These are phyloP conservation scores for Begonia fuchsioides DNA, from an alignment of 306 rosid genomes.

Conservation along the genomic window DNA sequence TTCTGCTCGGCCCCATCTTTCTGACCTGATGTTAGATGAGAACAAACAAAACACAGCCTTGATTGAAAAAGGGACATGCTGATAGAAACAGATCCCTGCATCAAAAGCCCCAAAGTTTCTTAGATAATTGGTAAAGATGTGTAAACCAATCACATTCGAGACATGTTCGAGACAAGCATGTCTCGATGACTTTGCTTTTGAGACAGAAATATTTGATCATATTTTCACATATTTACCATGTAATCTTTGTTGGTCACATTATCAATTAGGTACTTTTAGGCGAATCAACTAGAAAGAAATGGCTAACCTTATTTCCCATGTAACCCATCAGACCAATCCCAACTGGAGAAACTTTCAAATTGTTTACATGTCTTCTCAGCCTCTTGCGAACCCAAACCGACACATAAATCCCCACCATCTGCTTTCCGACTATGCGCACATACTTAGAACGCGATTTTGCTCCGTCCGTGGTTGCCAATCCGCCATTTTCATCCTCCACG, in stretches of 20 bases:
- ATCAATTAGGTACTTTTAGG: no score
- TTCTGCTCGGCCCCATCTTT: conserved; percentile 74
- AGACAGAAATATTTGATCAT: no score
- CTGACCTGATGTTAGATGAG: conserved; percentile 92
- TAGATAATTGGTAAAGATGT: conserved; percentile 3
- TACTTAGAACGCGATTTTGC: conserved; percentile 30
- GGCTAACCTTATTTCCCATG: conserved; percentile 94
- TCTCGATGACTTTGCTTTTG: no score
- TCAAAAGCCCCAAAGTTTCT: conserved; percentile 13
- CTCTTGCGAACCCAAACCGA: conserved; percentile 89
- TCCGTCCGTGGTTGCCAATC: not conserved
- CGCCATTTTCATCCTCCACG: conserved; percentile 14
- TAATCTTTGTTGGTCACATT: no score
- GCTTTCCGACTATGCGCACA: conserved; percentile 88
- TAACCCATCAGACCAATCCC: conserved; percentile 98
- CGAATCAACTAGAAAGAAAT: not conserved
- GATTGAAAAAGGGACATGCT: conserved; percentile 92
- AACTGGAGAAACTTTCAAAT: conserved; percentile 77
- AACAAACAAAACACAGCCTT: conserved; percentile 87
- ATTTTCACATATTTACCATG: no score
- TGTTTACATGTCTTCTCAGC: conserved; percentile 76
- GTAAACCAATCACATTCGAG: no score
- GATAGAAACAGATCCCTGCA: conserved; percentile 93
- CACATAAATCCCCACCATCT: conserved; percentile 92
- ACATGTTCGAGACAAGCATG: no score